A percentile compares a stretch with the other conserved stretches of the same genome.
Evolutionary conservation across 1,284 basidiomycete genomes (phyloP).

Genomic region (Ustilago loliicola): DNA sequence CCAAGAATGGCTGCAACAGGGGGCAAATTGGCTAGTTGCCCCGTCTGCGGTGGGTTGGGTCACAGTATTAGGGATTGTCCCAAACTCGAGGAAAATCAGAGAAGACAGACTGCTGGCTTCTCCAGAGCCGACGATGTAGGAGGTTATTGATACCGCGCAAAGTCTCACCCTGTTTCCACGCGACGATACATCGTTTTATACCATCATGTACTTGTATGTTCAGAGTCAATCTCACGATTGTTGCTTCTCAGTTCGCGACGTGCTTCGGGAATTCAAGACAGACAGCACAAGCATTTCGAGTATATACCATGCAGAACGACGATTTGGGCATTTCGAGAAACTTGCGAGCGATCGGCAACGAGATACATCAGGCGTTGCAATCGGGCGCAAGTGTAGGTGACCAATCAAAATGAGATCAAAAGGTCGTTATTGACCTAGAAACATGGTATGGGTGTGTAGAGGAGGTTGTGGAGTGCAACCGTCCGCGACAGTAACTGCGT

Average conservation of each 20-base stretch:
- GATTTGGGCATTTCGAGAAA: constrained; percentile 32
- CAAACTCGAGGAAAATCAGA: constrained; percentile 92
- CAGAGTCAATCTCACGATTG: not conserved
- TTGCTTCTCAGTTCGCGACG: not conserved
- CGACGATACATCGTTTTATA: not conserved
- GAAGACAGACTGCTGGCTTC: constrained; percentile 70
- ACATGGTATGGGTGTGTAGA: constrained; percentile 18
- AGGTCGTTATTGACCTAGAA: constrained; percentile 34
- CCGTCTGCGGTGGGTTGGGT: constrained; percentile 97
- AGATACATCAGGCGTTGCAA: constrained; percentile 19
- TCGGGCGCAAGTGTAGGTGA: not conserved
- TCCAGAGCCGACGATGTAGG: constrained; percentile 46
- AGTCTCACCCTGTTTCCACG: no score
- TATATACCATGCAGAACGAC: constrained; percentile 49
- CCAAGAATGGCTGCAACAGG: constrained; percentile 80
- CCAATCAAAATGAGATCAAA: constrained; percentile 21
- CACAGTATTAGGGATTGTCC: constrained; percentile 95
- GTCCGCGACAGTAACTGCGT: not conserved
- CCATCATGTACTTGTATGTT: not conserved
- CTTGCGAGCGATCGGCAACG: no score
- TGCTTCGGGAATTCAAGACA: not conserved
- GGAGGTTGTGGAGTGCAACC: not conserved
- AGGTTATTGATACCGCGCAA: no score
- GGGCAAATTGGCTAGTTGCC: constrained; percentile 85
- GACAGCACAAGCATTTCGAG: not conserved